Conservation (phyloP, 2,329 filamentous ascomycete species). For the Xylariaceae sp. region DNA sequence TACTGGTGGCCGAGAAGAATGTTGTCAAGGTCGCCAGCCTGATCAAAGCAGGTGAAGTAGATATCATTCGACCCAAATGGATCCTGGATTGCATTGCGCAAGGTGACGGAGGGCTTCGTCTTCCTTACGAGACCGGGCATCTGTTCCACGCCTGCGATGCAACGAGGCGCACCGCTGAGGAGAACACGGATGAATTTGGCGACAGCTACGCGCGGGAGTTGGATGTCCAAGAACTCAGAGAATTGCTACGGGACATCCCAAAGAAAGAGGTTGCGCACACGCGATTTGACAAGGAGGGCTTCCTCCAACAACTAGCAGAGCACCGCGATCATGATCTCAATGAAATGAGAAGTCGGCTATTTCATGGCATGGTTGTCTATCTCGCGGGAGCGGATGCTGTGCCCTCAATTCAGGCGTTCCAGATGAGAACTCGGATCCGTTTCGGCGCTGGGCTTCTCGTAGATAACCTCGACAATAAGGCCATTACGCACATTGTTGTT, state of each 20-base stretch:
- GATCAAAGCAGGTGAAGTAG: constrained; percentile 64
- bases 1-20: constrained; percentile 75
- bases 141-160: constrained; percentile 65
- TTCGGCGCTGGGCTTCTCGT: constrained; percentile 66
- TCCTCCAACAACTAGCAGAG: constrained; percentile 53
- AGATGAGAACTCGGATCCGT: constrained; percentile 54
- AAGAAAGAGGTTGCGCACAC: constrained; percentile 40
- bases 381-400: constrained; percentile 35
- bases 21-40: constrained; percentile 79
- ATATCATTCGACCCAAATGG: constrained; percentile 79
- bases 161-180: constrained; percentile 50
- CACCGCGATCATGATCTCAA: constrained; percentile 52
- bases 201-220: constrained; percentile 80
- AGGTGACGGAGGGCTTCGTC: constrained; percentile 54
- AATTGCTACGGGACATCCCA: constrained; percentile 48
- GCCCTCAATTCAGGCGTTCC: constrained; percentile 35
- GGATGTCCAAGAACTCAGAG: constrained; percentile 57
- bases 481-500: constrained; percentile 71
- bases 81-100: constrained; percentile 72
- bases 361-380: constrained; percentile 44
- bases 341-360: constrained; percentile 49
- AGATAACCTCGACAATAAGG: constrained; percentile 46
- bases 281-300: constrained; percentile 42
- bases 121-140: constrained; percentile 60
- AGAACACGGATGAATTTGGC: constrained; percentile 69